Evolutionary conservation across 2,329 filamentous ascomycete genomes (phyloP).

Genomic region (Alternaria burnsii): DNA sequence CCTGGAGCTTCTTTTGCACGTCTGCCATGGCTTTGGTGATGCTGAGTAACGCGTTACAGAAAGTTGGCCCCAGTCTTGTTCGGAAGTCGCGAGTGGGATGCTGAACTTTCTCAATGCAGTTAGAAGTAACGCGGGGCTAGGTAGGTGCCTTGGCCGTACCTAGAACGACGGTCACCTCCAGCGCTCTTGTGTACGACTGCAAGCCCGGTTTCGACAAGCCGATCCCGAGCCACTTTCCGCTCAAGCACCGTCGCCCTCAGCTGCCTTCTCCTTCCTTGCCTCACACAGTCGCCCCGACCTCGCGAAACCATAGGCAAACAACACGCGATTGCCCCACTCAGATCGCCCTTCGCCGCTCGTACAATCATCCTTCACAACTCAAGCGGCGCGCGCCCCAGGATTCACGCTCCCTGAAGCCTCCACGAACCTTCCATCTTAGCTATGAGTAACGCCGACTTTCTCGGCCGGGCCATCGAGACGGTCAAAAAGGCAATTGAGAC

Average conservation of each 20-base stretch:
- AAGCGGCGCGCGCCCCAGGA: constrained; percentile 1
- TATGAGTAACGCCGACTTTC: constrained; percentile 97
- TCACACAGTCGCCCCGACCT: not conserved
- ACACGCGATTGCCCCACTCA: constrained; percentile 12
- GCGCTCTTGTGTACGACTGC: constrained; percentile 7
- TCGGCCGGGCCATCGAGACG: constrained; percentile 93
- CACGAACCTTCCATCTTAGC: constrained; percentile 35
- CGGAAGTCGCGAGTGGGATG: constrained; percentile 35
- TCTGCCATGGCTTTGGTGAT: constrained; percentile 56
- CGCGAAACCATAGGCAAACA: not conserved
- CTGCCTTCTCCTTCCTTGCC: not conserved
- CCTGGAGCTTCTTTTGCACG: constrained; percentile 78
- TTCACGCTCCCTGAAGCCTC: constrained; percentile 13
- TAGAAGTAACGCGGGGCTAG: constrained; percentile 35
- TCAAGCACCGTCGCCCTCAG: not conserved
- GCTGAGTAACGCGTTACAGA: constrained; percentile 36
- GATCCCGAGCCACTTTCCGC: not conserved
- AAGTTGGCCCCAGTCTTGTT: constrained; percentile 21
- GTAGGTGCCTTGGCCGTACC: constrained; percentile 19
- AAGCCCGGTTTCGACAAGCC: not conserved
- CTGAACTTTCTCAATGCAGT: constrained; percentile 29
- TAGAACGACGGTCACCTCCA: constrained; percentile 20
- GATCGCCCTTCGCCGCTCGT: constrained; percentile 5
- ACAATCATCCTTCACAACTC: constrained; percentile 11
- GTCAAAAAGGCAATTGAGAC: constrained; percentile 98